Percentiles rank a stretch among this genome's conserved stretches.
Conservation (phyloP, 2,329 filamentous ascomycete genomes). For the Diplodia mutila region DNA sequence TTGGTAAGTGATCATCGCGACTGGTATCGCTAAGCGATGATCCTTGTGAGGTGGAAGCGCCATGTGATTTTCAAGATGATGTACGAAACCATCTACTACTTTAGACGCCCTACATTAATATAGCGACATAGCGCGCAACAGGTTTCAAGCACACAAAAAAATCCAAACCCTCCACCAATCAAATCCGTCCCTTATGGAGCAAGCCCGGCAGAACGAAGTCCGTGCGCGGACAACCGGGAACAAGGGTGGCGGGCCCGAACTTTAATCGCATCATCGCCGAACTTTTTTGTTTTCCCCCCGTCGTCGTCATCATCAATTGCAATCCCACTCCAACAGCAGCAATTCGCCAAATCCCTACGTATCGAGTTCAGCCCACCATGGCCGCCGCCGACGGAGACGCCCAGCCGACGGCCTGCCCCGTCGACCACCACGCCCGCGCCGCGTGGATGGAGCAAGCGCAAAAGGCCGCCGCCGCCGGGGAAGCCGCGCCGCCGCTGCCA, state of each 20-base stretch:
- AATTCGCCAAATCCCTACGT: too few species aligned
- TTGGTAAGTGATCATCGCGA: too few species aligned
- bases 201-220: background rate
- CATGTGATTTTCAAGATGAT: background rate
- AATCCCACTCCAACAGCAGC: background rate
- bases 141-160: background rate
- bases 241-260: background rate
- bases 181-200: background rate
- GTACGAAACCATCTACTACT: background rate
- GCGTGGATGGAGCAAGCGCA: slow-evolving; percentile 78
- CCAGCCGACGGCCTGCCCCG: slow-evolving; percentile 65
- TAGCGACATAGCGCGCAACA: background rate
- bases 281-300: background rate
- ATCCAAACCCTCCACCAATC: background rate
- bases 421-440: slow-evolving; percentile 86
- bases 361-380: too few species aligned
- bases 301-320: background rate
- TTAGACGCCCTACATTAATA: background rate
- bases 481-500: slow-evolving; percentile 40
- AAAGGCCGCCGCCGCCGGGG: slow-evolving; percentile 31
- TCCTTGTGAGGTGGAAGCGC: too few species aligned
- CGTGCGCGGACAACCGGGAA: background rate
- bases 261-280: slow-evolving; percentile 12
- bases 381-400: slow-evolving; percentile 18
- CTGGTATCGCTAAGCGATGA: too few species aligned